Evolutionary conservation across 2,329 filamentous ascomycete genomes (phyloP), one percentile per base, ranked within the genome.

Genomic region (Cercospora nicotianae): DNA sequence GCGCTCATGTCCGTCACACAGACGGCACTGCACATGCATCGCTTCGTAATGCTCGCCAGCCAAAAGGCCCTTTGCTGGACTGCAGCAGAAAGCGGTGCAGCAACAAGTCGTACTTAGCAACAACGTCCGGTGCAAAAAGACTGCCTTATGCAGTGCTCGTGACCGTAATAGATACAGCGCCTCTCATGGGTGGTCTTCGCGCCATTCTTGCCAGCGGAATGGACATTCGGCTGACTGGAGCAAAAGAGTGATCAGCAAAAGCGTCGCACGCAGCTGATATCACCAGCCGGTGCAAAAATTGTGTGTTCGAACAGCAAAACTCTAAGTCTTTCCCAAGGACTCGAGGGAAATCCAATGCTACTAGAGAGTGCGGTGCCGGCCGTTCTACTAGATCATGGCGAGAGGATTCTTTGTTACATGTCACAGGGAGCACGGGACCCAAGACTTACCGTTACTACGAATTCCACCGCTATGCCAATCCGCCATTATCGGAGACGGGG

Each of bases 341-440:
- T 42, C 60, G 60, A 62, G 60, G 60, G 39, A 62, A 62, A 62
- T 42, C 55, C 55, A 60, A n/a, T 48, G 39, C 60, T 62, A 62
- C 26, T n/a, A 18, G 33, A 62, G 55, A 59, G 55, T 59, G 55
- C 55, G 55, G 16, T 61, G 59, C 59, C 59, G 26, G 7, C 31
- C 59, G 59, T 61, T 61, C 36, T 45, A 16, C 12, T 28, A n/a
- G 36, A 61, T 61, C 60, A 62, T 62, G 18, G 60, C 60, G 55
- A 33, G 48, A 59, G 28, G 36, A 30, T 62, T 62, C 2, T 62
- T 62, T 62, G 60, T 51, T 62, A 62, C 42, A 62, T 62, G 58
- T 60, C 58, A 33, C 31, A 60, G 9, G 58, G 58, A 28, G 20
- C 39, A 61, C 59, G 23, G 4, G 8, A 42, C 23, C 16, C 16